phyloP scores from a whole-genome alignment of 2,329 filamentous ascomycete genomes.

The Parastagonospora avenae region DNA sequence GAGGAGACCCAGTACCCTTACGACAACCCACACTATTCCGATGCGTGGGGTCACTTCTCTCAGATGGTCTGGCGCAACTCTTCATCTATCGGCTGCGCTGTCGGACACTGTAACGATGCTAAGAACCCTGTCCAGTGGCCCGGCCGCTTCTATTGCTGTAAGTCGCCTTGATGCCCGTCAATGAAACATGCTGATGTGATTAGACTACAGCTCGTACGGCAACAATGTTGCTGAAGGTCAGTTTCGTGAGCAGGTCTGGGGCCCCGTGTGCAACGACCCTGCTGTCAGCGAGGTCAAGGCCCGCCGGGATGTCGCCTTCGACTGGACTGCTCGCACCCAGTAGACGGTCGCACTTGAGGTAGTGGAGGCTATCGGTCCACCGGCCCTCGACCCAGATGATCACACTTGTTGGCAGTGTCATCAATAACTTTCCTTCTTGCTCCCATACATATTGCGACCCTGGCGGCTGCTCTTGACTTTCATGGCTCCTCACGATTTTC shows the following conservation, averaged over 20 bases:
- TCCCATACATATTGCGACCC: no score
- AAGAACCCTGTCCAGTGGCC: constrained; percentile 22
- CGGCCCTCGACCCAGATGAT: no score
- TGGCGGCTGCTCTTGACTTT: no score
- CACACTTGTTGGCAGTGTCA: no score
- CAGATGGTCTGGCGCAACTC: constrained; percentile 48
- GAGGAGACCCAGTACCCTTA: constrained; percentile 45
- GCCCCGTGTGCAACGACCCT: constrained; percentile 35
- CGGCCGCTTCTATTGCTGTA: constrained; percentile 46
- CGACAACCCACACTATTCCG: constrained; percentile 32
- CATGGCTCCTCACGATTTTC: no score
- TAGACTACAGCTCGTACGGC: constrained; percentile 41
- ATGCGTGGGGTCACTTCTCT: constrained; percentile 45
- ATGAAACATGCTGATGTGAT: constrained; percentile 8
- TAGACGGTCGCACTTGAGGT: neutral
- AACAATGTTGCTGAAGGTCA: constrained; percentile 39
- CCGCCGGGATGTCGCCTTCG: constrained; percentile 19
- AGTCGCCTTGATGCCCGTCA: constrained; percentile 8
- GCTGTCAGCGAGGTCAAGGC: constrained; percentile 15
- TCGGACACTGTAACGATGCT: constrained; percentile 30
- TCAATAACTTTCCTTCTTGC: no score
- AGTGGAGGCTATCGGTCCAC: no score
- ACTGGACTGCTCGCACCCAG: constrained; percentile 18
- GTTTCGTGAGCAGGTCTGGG: constrained; percentile 40
- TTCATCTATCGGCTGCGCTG: constrained; percentile 42